A percentile compares a stretch with the other conserved stretches of the same genome.
Evolutionary conservation across 805 yeast species (phyloP).

Genomic region (Candida takata): DNA sequence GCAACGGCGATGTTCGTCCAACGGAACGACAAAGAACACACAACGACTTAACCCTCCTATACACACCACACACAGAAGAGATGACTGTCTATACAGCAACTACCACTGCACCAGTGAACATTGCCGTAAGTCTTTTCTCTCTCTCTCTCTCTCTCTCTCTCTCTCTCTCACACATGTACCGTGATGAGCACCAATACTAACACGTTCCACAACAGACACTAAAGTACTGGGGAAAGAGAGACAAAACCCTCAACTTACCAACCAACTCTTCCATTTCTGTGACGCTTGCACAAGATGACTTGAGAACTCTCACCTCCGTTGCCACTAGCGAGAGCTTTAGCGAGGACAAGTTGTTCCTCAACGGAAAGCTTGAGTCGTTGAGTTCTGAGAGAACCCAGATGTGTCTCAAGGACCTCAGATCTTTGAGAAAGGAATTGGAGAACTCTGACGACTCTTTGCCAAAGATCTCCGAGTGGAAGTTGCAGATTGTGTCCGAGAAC

Average conservation of each 20-base stretch:
- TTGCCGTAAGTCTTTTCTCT: conserved; percentile 70
- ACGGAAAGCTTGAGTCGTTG: conserved; percentile 75
- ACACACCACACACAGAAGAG: too few relatives aligned
- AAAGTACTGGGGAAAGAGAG: conserved; percentile 99
- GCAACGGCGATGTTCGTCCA: too few relatives aligned
- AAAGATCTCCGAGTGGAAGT: conserved; percentile 51
- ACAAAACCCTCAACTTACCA: conserved; percentile 79
- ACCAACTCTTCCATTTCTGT: conserved; percentile 95
- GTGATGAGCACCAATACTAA: not conserved
- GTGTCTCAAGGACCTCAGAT: conserved; percentile 70
- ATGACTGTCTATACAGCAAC: conserved; percentile 66
- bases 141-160: too few relatives aligned
- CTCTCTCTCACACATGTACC: not conserved
- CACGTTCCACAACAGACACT: conserved; percentile 48
- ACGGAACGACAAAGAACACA: not conserved
- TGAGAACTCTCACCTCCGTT: conserved; percentile 88
- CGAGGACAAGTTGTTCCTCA: conserved; percentile 73
- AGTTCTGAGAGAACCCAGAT: conserved; percentile 56
- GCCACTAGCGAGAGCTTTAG: conserved; percentile 52
- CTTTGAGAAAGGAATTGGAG: conserved; percentile 59
- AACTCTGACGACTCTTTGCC: conserved; percentile 44
- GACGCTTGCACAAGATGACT: conserved; percentile 84
- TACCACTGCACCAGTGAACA: conserved; percentile 94
- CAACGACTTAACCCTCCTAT: too few relatives aligned
- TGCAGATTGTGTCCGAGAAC: conserved; percentile 86